Conservation (phyloP, 306 rosid genomes). For the Cucurbita pepo region DNA sequence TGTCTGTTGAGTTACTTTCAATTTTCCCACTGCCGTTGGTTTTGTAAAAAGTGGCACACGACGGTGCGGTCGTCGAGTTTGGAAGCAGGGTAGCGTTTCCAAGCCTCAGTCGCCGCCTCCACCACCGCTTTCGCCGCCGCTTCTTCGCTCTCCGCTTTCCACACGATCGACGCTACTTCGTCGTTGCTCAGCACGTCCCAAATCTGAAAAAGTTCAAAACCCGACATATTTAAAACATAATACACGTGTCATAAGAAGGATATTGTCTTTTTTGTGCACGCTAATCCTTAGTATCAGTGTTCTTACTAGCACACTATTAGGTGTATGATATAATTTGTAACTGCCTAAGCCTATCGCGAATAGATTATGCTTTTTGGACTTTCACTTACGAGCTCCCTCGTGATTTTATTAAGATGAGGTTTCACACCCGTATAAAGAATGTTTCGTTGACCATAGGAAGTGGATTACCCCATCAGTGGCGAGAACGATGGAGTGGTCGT, state of each 20-base stretch:
- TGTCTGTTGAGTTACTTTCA: neutral
- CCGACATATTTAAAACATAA: no score
- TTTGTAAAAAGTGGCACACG: constrained; percentile 36
- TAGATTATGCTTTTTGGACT: no score
- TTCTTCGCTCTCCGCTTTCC: constrained; percentile 31
- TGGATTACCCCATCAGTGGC: constrained; percentile 50
- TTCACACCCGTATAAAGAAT: no score
- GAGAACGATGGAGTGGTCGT: constrained; percentile 43
- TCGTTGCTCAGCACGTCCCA: constrained; percentile 63
- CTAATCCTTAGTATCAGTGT: no score
- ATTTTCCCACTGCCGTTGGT: neutral
- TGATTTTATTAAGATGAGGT: no score
- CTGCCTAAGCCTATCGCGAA: no score
- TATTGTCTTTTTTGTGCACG: no score
- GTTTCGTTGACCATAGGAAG: no score
- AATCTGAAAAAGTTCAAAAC: neutral
- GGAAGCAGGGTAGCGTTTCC: constrained; percentile 36
- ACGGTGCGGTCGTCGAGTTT: constrained; percentile 53
- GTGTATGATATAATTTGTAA: no score
- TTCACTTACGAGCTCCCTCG: no score
- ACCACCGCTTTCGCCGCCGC: constrained; percentile 45
- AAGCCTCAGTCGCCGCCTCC: constrained; percentile 36
- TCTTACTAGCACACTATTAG: no score
- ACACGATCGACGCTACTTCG: constrained; percentile 43
- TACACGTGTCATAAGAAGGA: no score